A percentile compares a stretch with the other conserved stretches of the same genome.
These are phyloP conservation scores for Arthroderma uncinatum DNA, from an alignment of 2,329 filamentous ascomycete genomes.

Conservation along the genomic window DNA sequence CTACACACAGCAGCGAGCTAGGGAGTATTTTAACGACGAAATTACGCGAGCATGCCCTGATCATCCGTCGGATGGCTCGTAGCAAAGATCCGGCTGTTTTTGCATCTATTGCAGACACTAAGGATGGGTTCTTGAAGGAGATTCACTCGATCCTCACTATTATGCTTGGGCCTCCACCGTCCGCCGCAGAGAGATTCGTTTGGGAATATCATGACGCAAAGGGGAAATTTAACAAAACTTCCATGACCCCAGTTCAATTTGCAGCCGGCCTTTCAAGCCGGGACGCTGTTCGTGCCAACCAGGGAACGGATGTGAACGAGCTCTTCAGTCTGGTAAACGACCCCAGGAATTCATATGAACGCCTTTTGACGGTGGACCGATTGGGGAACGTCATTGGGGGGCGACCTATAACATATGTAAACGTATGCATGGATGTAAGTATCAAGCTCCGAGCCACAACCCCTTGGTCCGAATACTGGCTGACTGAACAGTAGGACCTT, in stretches of 20 bases:
- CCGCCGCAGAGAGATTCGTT: constrained; percentile 55
- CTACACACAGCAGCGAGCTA: constrained; percentile 57
- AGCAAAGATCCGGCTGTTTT: constrained; percentile 28
- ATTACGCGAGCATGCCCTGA: constrained; percentile 72
- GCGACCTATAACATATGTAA: constrained; percentile 66
- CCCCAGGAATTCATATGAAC: constrained; percentile 63
- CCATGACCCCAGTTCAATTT: constrained; percentile 58
- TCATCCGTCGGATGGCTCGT: constrained; percentile 49
- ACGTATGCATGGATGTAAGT: constrained; percentile 54
- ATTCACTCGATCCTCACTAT: constrained; percentile 73
- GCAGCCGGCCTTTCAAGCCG: constrained; percentile 54
- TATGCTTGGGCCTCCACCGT: constrained; percentile 67
- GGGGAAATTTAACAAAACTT: constrained; percentile 52
- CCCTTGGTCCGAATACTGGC: neutral
- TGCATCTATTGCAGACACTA: constrained; percentile 41
- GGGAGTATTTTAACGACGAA: constrained; percentile 70
- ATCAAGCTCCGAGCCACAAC: constrained; percentile 2
- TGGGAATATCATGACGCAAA: constrained; percentile 70
- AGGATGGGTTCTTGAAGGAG: constrained; percentile 66
- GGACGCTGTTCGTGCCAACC: constrained; percentile 47
- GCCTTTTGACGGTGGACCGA: constrained; percentile 62
- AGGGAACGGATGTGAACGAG: constrained; percentile 49
- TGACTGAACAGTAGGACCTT: constrained; percentile 38
- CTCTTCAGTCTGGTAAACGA: constrained; percentile 80
- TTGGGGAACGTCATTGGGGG: constrained; percentile 75